Evolutionary conservation across 2,329 filamentous ascomycete species (phyloP), one percentile per base, ranked within the genome.

Genomic region (Alternaria alternata): DNA sequence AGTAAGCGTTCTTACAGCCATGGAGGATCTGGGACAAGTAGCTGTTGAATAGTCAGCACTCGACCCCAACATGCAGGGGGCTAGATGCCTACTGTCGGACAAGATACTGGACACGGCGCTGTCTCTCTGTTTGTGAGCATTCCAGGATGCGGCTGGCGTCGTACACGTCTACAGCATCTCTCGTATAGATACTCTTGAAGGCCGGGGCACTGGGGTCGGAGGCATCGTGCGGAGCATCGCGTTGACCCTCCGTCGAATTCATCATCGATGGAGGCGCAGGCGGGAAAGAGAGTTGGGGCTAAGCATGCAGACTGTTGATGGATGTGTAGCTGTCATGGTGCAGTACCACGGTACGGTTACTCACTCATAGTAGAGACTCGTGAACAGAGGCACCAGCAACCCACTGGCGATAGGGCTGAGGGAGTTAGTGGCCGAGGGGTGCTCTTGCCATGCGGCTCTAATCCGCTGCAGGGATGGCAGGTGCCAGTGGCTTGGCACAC

Each of bases 1-100:
- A 97, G 52, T 84, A 82, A 54, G 84, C 81, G 65, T 86, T 87
- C 63, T 87, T 87, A 75, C 93, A 97, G 64, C 93, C 93, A 66
- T 91, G 86, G 57, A 93, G 87, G n/a, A 97, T 86, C 79, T 97
- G 93, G 34, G 87, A 83, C 51, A 94, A 88, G 74, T 91, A 96
- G 70, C 91, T 94, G 26, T 38, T 64, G 22, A 22, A n/a, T 11
- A 42, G 18, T 55, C 36, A 42, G 52, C 41, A 58, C 22, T 60
- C 49, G 38, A 22, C 38, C 7, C 42, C 24, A 34, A 20, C 28
- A 55, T 39, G 24, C n/a, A 47, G 64, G 61, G 62, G 58, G 41
- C 55, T 48, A 52, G 39, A n/a, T n/a, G 63, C 61, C 49, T 54
- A 72, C 76, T 67, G 65, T 24, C 74, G 69, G 34, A 78, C 74